Conservation (phyloP, 345 rosid genomes). For the Brassica nigra region DNA sequence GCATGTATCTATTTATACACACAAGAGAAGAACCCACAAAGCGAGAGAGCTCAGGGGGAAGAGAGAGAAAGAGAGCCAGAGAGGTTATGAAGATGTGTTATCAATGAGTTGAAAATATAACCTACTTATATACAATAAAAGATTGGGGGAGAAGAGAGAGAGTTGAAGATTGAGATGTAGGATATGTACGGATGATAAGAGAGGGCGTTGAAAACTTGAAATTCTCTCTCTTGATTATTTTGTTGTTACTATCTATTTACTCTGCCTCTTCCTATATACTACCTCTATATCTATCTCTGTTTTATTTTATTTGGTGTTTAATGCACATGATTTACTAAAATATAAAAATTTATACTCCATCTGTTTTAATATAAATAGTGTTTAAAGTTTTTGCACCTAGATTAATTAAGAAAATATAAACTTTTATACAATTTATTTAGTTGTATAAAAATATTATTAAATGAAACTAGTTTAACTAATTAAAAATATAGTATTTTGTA, state of each 20-base stretch:
- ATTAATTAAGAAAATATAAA: too few species aligned
- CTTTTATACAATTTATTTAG: too few species aligned
- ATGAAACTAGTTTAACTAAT: too few species aligned
- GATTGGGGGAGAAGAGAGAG: not conserved
- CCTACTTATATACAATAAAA: slow-evolving; percentile 26
- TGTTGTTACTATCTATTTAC: not conserved
- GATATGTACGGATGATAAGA: slow-evolving; percentile 46
- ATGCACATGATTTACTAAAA: too few species aligned
- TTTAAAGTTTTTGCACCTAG: too few species aligned
- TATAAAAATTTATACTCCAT: too few species aligned
- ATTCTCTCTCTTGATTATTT: slow-evolving; percentile 3
- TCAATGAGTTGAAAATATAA: slow-evolving; percentile 12
- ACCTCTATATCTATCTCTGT: too few species aligned
- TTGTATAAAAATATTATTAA: too few species aligned
- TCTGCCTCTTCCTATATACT: not conserved
- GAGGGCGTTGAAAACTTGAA: slow-evolving; percentile 35
- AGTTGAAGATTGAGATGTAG: slow-evolving; percentile 10
- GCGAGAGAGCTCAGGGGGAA: not conserved
- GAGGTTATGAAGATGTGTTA: slow-evolving; percentile 10
- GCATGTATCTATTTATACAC: slow-evolving; percentile 5
- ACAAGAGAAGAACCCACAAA: slow-evolving; percentile 13
- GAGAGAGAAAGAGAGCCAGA: not conserved
- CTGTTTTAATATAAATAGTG: too few species aligned
- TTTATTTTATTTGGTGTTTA: too few species aligned
- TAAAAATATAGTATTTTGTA: too few species aligned